phyloP scores from a whole-genome alignment of 2,329 filamentous ascomycete species.

The Metarhizium brunneum region DNA sequence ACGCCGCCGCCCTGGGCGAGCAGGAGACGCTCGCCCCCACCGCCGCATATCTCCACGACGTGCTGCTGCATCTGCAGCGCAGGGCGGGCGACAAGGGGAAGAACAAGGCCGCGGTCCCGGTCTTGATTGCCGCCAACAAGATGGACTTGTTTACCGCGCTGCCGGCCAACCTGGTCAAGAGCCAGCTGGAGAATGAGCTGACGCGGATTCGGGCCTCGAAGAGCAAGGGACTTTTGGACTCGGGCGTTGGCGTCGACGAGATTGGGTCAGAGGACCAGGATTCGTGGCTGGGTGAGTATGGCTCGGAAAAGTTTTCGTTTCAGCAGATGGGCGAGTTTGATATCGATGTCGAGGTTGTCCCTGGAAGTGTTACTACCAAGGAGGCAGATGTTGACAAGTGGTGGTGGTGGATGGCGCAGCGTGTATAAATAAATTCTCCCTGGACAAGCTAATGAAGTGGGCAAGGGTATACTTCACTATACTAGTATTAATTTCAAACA shows the following conservation, averaged over 20 bases:
- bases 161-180: constrained; percentile 66
- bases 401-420: constrained; percentile 83
- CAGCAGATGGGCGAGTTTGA: constrained; percentile 75
- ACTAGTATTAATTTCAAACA: no score
- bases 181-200: constrained; percentile 71
- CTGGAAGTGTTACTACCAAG: constrained; percentile 60
- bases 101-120: constrained; percentile 42
- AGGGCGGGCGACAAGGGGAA: constrained; percentile 39
- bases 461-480: no score
- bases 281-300: constrained; percentile 75
- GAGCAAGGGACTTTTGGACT: constrained; percentile 75
- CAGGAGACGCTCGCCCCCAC: constrained; percentile 58
- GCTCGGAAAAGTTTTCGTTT: constrained; percentile 70
- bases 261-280: constrained; percentile 62
- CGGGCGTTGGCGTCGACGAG: constrained; percentile 60
- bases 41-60: constrained; percentile 79
- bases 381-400: constrained; percentile 69
- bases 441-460: no score
- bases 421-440: constrained; percentile 38
- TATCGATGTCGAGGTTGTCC: constrained; percentile 65
- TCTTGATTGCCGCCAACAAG: constrained; percentile 91
- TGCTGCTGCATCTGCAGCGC: constrained; percentile 76
- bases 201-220: constrained; percentile 66
- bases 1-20: constrained; percentile 60
- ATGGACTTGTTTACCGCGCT: constrained; percentile 90